Evolutionary conservation across 2,329 filamentous ascomycete species (phyloP).

Genomic region (Laburnicola sp.): DNA sequence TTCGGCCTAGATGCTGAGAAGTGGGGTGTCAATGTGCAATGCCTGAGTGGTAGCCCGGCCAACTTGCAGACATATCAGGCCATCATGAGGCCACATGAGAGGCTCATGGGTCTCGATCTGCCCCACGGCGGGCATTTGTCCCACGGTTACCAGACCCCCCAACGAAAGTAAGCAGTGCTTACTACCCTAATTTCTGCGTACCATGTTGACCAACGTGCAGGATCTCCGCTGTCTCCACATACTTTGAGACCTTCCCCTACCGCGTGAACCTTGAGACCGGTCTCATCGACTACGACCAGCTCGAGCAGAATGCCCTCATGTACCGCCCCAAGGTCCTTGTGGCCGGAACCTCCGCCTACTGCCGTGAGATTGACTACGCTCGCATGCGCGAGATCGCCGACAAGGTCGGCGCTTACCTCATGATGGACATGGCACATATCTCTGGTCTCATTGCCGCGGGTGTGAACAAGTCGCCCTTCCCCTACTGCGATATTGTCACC

Average conservation of each 20-base stretch:
- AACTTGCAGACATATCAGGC: slow-evolving; percentile 99
- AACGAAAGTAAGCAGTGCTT: slow-evolving; percentile 71
- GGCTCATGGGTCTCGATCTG: slow-evolving; percentile 94
- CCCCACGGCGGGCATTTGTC: slow-evolving; percentile 93
- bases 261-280: slow-evolving; percentile 87
- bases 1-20: slow-evolving; percentile 81
- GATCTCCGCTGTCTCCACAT: slow-evolving; percentile 98
- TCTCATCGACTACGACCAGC: slow-evolving; percentile 89
- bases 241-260: slow-evolving; percentile 98
- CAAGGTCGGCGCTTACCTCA: slow-evolving; percentile 87
- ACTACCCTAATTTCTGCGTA: not conserved
- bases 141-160: slow-evolving; percentile 96
- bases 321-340: slow-evolving; percentile 97
- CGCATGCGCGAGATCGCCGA: slow-evolving; percentile 89
- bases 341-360: slow-evolving; percentile 93
- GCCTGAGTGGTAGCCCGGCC: slow-evolving; percentile 84
- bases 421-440: slow-evolving; percentile 97
- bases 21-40: slow-evolving; percentile 96
- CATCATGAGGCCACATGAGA: slow-evolving; percentile 91
- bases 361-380: slow-evolving; percentile 91
- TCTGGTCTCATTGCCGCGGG: slow-evolving; percentile 91
- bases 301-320: slow-evolving; percentile 82
- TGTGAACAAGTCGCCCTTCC: slow-evolving; percentile 87
- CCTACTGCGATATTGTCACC: slow-evolving; percentile 89
- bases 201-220: slow-evolving; percentile 26